Percentiles rank a stretch among this genome's conserved stretches.
Evolutionary conservation across 805 yeast species (phyloP).

Genomic region (Myxozyma melibiosi): DNA sequence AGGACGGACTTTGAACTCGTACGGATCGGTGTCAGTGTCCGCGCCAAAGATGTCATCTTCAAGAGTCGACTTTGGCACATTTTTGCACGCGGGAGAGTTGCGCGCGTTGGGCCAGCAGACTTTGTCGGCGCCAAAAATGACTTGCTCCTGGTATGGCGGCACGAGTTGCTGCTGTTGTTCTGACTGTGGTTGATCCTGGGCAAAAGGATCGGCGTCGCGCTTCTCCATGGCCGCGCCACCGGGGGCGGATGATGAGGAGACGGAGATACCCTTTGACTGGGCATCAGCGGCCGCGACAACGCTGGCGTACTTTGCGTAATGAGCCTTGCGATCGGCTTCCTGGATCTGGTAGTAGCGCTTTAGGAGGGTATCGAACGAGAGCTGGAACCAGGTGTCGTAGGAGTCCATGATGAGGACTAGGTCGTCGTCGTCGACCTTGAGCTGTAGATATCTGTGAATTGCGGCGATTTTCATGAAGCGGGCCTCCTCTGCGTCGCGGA

Average conservation of each 20-base stretch:
- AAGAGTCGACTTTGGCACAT: conserved; percentile 25
- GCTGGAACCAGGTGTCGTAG: conserved; percentile 35
- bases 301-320: conserved; percentile 16
- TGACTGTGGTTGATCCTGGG: not conserved
- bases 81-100: conserved; percentile 24
- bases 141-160: conserved; percentile 21
- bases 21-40: conserved; percentile 23
- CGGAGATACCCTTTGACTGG: conserved; percentile 4
- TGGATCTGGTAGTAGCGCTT: conserved; percentile 26
- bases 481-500: conserved; percentile 31
- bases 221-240: not conserved
- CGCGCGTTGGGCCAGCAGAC: conserved; percentile 33
- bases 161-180: no score
- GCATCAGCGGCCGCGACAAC: conserved; percentile 3
- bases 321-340: conserved; percentile 18
- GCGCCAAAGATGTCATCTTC: conserved; percentile 26
- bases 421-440: conserved; percentile 28
- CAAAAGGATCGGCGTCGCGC: conserved; percentile 8
- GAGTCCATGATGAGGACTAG: conserved; percentile 32
- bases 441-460: conserved; percentile 27
- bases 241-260: conserved; percentile 10
- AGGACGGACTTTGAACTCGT: conserved; percentile 23
- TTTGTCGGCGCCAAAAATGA: conserved; percentile 31
- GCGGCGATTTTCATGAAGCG: conserved; percentile 35
- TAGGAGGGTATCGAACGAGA: conserved; percentile 24